phyloP scores from a whole-genome alignment of 495 filamentous ascomycete genomes.

The Podospora pseudoanserina region DNA sequence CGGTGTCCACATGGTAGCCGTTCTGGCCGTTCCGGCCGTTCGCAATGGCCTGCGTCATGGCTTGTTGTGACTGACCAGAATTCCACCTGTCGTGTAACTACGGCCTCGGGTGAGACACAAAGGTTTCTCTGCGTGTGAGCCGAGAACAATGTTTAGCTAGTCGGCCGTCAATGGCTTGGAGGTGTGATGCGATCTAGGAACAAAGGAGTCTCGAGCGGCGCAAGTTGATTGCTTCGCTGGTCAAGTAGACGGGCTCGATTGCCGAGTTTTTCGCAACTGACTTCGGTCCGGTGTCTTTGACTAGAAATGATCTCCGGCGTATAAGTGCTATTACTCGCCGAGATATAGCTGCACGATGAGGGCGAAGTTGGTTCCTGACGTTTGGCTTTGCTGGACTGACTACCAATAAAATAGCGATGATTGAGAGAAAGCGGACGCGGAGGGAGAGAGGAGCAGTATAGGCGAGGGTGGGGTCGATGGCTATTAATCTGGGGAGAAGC shows the following conservation, averaged over 20 bases:
- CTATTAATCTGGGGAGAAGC: neutral
- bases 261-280: neutral
- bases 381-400: neutral
- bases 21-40: slow-evolving; percentile 22
- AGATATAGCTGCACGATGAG: neutral
- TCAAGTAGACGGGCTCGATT: neutral
- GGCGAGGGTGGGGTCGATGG: neutral
- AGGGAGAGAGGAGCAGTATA: neutral
- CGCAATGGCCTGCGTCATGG: slow-evolving; percentile 24
- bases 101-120: slow-evolving; percentile 3
- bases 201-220: neutral
- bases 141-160: neutral
- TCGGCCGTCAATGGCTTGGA: neutral
- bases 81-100: neutral
- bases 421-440: neutral
- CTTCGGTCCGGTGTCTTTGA: neutral
- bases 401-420: neutral
- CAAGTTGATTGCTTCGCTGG: neutral
- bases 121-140: neutral
- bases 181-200: neutral
- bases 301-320: neutral
- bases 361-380: neutral
- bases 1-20: slow-evolving; percentile 28
- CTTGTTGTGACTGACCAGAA: neutral
- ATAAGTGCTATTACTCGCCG: neutral